Evolutionary conservation across 2,329 filamentous ascomycete genomes (phyloP), one percentile per base, ranked within the genome.

Genomic region (Stachybotrys chlorohalonatus): DNA sequence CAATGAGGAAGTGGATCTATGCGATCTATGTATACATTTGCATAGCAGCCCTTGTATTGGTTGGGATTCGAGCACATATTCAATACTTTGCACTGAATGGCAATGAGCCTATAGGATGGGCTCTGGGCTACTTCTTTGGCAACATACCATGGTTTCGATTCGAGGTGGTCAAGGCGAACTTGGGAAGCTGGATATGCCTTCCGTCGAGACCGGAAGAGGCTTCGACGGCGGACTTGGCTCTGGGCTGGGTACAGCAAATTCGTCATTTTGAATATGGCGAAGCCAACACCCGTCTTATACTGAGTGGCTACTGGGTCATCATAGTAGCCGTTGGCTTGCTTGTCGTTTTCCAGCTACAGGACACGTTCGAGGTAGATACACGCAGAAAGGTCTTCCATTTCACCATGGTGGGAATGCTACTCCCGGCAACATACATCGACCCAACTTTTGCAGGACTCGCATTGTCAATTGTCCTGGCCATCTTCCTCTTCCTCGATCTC

Each of bases 351-450:
- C 82, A 79, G 47, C 80, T 95, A 45, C 89, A 87, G 47, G 76
- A 84, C 3, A 76, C 89, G 52, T 92, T 89, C 60, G 92, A 96
- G 71, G 93, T 99, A 50, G 94, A 99, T 71, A 99, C 94, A 1
- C 83, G 94, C 52, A 85, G 94, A 52, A 99, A 99, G 70, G 89
- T 97, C 30, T 99, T 99, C 69, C 94, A 99, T 70, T 95, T 95
- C 62, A 96, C 93, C 80, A 97, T 97, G 88, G 93, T 97, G 7
- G 84, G 85, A 54, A 96, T 99, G 90, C 86, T 99, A 54, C 78
- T 97, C 2, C 92, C 94, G 0, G 84, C 89, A 1, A 89, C 87
- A 2, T 96, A 85, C 66, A 74, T 97, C 59, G 94, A 99, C 68
- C 93, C 94, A 1, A 79, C 86, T 47, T 97, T 90, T 69, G 85